Percentiles rank a stretch among this genome's conserved stretches.
These are phyloP conservation scores for Hanseniaspora sp. DNA, from an alignment of 1,139 yeast species.

Conservation along the genomic window DNA sequence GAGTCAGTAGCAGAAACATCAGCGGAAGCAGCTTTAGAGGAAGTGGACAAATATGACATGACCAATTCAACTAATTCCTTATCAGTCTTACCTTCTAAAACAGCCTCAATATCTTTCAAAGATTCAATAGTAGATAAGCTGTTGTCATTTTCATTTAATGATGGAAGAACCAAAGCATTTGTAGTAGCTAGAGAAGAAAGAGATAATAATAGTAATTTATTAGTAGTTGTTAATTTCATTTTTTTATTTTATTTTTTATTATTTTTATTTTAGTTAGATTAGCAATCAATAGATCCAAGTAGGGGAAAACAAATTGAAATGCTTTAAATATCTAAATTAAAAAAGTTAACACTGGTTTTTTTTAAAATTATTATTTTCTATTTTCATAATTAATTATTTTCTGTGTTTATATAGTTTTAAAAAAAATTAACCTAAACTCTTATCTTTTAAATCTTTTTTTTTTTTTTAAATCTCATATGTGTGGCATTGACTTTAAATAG, in stretches of 20 bases:
- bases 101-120: background rate
- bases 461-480: no score
- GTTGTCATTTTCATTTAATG: background rate
- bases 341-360: no score
- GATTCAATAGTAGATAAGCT: background rate
- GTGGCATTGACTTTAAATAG: no score
- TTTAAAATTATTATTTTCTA: no score
- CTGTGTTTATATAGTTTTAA: no score
- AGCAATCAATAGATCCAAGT: background rate
- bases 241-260: background rate
- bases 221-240: slow-evolving; percentile 6
- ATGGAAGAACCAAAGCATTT: slow-evolving; percentile 14
- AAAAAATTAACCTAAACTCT: no score
- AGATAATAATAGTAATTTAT: slow-evolving; percentile 7
- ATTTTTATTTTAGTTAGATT: background rate
- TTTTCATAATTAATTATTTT: no score
- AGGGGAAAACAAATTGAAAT: no score
- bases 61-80: slow-evolving; percentile 7
- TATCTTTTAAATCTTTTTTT: no score
- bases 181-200: slow-evolving; percentile 12
- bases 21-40: slow-evolving; percentile 15
- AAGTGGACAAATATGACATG: background rate
- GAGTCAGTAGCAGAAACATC: slow-evolving; percentile 18
- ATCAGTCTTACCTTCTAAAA: background rate
- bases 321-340: no score